Evolutionary conservation across 306 rosid genomes (phyloP).

Genomic region (Cyamopsis tetragonoloba): DNA sequence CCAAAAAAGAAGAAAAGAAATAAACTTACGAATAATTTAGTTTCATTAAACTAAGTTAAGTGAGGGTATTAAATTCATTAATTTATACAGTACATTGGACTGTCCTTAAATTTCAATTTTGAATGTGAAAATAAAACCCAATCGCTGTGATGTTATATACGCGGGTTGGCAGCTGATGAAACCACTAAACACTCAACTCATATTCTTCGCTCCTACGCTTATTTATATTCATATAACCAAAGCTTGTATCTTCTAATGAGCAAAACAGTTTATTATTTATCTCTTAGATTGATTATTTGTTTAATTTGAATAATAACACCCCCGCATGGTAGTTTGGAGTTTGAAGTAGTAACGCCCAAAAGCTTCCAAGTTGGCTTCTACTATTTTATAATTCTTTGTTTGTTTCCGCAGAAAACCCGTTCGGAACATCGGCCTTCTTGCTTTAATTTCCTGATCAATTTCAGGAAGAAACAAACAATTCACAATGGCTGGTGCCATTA

Average conservation of each 20-base stretch:
- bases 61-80: no score
- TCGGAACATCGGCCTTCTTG: neutral
- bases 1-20: neutral
- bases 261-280: neutral
- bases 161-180: slow-evolving; percentile 41
- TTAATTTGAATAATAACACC: neutral
- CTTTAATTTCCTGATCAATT: slow-evolving; percentile 4
- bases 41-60: no score
- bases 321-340: neutral
- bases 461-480: neutral
- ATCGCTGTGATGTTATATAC: slow-evolving; percentile 22
- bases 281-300: neutral
- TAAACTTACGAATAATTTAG: no score
- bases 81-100: no score
- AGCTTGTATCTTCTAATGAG: no score
- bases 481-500: slow-evolving; percentile 63
- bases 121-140: neutral
- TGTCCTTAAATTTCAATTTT: neutral
- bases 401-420: slow-evolving; percentile 26
- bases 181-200: slow-evolving; percentile 26
- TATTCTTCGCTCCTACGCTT: neutral
- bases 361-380: no score
- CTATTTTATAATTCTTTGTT: no score
- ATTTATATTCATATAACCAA: no score
- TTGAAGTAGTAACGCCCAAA: slow-evolving; percentile 37